phyloP scores from a whole-genome alignment of 2,329 filamentous ascomycete species.

The Sphaerulina musiva region DNA sequence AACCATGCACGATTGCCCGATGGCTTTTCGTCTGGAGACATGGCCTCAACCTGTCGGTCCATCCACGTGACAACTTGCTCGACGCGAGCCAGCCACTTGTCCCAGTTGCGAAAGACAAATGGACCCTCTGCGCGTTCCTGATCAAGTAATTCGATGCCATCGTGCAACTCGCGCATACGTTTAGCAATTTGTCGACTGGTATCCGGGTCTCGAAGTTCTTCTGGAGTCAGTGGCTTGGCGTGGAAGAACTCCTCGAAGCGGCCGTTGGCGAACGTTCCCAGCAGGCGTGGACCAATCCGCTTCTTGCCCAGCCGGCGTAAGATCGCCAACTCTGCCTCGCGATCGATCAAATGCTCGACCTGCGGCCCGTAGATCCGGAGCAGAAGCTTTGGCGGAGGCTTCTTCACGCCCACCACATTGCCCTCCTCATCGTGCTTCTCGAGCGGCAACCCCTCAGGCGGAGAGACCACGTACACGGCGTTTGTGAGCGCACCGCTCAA shows the following conservation, averaged over 20 bases:
- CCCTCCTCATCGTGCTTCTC: conserved; percentile 36
- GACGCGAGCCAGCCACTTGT: conserved; percentile 73
- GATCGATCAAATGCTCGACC: conserved; percentile 90
- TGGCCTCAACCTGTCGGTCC: conserved; percentile 53
- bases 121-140: conserved; percentile 73
- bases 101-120: conserved; percentile 87
- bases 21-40: conserved; percentile 39
- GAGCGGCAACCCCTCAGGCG: conserved; percentile 57
- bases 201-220: conserved; percentile 70
- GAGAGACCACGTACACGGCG: conserved; percentile 88
- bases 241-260: conserved; percentile 94
- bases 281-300: conserved; percentile 81
- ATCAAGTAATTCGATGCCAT: conserved; percentile 79
- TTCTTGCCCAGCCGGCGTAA: conserved; percentile 79
- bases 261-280: conserved; percentile 90
- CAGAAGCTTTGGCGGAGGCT: conserved; percentile 64
- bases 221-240: conserved; percentile 68
- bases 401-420: conserved; percentile 26
- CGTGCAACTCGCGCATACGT: conserved; percentile 91
- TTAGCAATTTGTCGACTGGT: conserved; percentile 92
- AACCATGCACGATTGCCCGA: conserved; percentile 54
- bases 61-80: conserved; percentile 54
- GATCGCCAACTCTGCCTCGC: conserved; percentile 81
- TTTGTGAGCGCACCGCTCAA: conserved; percentile 92
- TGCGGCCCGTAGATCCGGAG: conserved; percentile 91